These are phyloP conservation scores for Hypoxylon sp. DNA, from an alignment of 2,329 filamentous ascomycete species.

Conservation along the genomic window DNA sequence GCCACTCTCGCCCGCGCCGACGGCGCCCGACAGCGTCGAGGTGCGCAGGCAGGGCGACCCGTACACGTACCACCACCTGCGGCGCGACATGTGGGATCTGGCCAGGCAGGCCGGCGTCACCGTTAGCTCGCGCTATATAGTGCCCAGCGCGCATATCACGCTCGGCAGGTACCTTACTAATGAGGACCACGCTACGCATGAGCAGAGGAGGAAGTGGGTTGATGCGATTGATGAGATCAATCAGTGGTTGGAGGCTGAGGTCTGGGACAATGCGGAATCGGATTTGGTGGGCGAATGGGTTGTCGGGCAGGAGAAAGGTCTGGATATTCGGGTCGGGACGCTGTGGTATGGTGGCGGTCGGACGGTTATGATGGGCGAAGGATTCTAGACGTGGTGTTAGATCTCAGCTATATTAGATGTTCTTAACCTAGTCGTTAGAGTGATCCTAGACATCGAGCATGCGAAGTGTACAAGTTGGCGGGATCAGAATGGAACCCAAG, in stretches of 20 bases:
- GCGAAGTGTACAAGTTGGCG: background rate
- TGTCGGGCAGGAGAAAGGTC: constrained; percentile 86
- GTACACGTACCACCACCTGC: constrained; percentile 93
- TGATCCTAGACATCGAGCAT: background rate
- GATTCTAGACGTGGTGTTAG: constrained; percentile 61
- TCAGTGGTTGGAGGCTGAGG: constrained; percentile 76
- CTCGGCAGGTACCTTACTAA: constrained; percentile 83
- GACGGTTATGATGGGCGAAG: constrained; percentile 74
- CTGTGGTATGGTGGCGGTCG: constrained; percentile 92
- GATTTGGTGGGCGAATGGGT: constrained; percentile 79
- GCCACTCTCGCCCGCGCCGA: constrained; percentile 58
- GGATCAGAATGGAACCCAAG: background rate
- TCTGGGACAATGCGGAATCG: constrained; percentile 72
- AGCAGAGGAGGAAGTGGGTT: constrained; percentile 75
- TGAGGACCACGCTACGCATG: constrained; percentile 72
- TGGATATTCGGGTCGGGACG: constrained; percentile 80
- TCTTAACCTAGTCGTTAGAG: background rate
- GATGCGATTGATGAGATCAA: constrained; percentile 82
- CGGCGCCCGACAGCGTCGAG: constrained; percentile 55
- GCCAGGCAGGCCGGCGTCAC: constrained; percentile 74
- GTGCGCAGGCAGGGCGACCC: constrained; percentile 67
- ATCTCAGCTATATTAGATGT: background rate
- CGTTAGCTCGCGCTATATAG: constrained; percentile 85
- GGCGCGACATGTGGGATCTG: constrained; percentile 80
- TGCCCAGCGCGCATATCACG: constrained; percentile 91